phyloP scores from a whole-genome alignment of 2,329 filamentous ascomycete genomes.

The Graphilbum sp. region DNA sequence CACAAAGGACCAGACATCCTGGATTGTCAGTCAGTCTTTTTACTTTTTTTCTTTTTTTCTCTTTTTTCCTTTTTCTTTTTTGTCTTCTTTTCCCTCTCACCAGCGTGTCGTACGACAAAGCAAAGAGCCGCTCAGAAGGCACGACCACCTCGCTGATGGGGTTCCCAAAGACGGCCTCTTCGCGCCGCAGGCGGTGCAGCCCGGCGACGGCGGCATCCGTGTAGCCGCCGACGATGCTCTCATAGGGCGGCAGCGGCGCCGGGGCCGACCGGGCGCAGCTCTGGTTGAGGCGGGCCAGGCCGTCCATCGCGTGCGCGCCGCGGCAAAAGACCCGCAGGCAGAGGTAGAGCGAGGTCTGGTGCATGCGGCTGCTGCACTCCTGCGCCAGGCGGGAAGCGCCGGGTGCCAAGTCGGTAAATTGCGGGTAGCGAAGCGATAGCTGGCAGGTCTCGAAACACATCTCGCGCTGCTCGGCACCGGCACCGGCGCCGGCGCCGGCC shows the following conservation, averaged over 20 bases:
- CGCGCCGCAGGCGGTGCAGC: conserved; percentile 14
- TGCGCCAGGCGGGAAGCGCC: neutral
- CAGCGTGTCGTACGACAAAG: conserved; percentile 22
- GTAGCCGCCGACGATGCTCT: conserved; percentile 17
- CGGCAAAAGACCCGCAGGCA: conserved; percentile 21
- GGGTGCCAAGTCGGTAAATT: conserved; percentile 1
- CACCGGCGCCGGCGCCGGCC: no score
- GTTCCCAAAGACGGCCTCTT: conserved; percentile 10
- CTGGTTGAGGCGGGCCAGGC: conserved; percentile 15
- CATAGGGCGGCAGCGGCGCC: conserved; percentile 17
- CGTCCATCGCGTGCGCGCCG: conserved; percentile 7
- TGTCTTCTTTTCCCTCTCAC: conserved; percentile 5
- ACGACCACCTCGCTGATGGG: conserved; percentile 17
- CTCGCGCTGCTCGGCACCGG: neutral
- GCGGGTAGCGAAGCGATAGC: conserved; percentile 2
- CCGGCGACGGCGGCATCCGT: conserved; percentile 16
- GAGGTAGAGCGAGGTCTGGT: conserved; percentile 15
- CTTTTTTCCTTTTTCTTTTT: no score
- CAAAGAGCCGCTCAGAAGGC: conserved; percentile 18
- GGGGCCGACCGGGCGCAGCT: conserved; percentile 16
- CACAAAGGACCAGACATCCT: conserved; percentile 18
- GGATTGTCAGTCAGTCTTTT: neutral
- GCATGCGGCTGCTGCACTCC: conserved; percentile 5
- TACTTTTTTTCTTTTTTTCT: neutral
- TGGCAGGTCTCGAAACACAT: conserved; percentile 4